Evolutionary conservation across 2,329 filamentous ascomycete genomes (phyloP).

Genomic region (Coniosporium tulheliwenetii): DNA sequence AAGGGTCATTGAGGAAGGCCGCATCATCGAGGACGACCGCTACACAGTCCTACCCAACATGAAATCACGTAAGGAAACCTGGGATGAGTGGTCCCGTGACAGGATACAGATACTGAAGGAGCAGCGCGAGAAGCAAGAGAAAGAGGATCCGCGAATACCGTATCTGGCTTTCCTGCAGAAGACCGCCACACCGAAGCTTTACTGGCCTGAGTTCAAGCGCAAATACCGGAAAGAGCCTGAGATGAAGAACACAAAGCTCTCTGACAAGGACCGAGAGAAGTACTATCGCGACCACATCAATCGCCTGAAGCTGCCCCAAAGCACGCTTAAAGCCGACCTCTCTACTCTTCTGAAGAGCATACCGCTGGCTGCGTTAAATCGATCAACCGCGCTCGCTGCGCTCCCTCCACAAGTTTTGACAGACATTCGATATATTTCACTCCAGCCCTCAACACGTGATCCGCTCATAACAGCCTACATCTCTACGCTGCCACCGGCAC

Average conservation of each 20-base stretch:
- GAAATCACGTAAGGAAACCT: conserved; percentile 65
- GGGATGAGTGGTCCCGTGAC: conserved; percentile 68
- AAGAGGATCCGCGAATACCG: conserved; percentile 66
- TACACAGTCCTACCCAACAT: conserved; percentile 76
- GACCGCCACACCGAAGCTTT: conserved; percentile 77
- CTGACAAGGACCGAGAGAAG: conserved; percentile 60
- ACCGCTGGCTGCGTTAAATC: conserved; percentile 43
- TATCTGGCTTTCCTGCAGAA: conserved; percentile 71
- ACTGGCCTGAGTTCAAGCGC: conserved; percentile 92
- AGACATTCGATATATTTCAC: conserved; percentile 55
- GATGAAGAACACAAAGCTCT: conserved; percentile 53
- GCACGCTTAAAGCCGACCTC: conserved; percentile 55
- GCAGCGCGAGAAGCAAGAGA: conserved; percentile 58
- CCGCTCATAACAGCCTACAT: conserved; percentile 52
- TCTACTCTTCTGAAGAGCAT: conserved; percentile 47
- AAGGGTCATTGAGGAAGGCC: conserved; percentile 67
- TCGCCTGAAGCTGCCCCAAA: conserved; percentile 47
- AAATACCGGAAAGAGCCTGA: conserved; percentile 71
- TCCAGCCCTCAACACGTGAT: conserved; percentile 46
- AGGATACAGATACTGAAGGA: conserved; percentile 60
- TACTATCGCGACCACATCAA: conserved; percentile 60
- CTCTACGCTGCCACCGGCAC: conserved; percentile 44
- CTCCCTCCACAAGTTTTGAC: conserved; percentile 47
- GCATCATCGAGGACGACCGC: conserved; percentile 68
- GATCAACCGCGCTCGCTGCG: conserved; percentile 36